Percentiles rank a stretch among this genome's conserved stretches.
phyloP scores from a whole-genome alignment of 129 eudicot genomes.

The Smallanthus sonchifolius region DNA sequence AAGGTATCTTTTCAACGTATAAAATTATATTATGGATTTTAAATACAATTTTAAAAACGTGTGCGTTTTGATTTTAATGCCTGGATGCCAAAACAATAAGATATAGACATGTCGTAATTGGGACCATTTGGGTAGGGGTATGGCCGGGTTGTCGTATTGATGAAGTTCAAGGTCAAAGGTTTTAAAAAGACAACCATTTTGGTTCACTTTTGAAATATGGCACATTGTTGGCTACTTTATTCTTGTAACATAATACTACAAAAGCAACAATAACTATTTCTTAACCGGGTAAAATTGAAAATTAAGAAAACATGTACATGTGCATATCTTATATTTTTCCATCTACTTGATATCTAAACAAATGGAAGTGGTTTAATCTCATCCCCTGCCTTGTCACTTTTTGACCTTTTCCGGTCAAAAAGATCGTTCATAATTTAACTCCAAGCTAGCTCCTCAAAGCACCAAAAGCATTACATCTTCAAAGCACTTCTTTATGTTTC shows the following conservation, averaged over 20 bases:
- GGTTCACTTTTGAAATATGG: conserved; percentile 13
- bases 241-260: not conserved
- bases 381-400: too few relatives aligned
- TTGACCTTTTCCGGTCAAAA: too few relatives aligned
- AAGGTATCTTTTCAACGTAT: not conserved
- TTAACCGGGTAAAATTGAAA: too few relatives aligned
- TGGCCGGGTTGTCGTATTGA: conserved; percentile 16
- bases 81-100: conserved; percentile 13
- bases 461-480: too few relatives aligned
- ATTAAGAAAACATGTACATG: too few relatives aligned
- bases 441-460: too few relatives aligned
- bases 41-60: not conserved
- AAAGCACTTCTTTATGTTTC: too few relatives aligned
- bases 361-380: too few relatives aligned
- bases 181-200: conserved; percentile 12
- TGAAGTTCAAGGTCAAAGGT: conserved; percentile 34
- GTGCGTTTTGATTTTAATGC: not conserved
- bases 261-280: not conserved
- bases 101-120: conserved; percentile 14
- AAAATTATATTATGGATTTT: not conserved
- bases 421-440: too few relatives aligned
- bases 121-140: conserved; percentile 31
- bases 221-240: not conserved
- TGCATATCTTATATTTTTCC: too few relatives aligned
- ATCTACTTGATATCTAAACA: too few relatives aligned